phyloP scores from a whole-genome alignment of 148 eudicot species.

The Rhododendron kiyosumense region DNA sequence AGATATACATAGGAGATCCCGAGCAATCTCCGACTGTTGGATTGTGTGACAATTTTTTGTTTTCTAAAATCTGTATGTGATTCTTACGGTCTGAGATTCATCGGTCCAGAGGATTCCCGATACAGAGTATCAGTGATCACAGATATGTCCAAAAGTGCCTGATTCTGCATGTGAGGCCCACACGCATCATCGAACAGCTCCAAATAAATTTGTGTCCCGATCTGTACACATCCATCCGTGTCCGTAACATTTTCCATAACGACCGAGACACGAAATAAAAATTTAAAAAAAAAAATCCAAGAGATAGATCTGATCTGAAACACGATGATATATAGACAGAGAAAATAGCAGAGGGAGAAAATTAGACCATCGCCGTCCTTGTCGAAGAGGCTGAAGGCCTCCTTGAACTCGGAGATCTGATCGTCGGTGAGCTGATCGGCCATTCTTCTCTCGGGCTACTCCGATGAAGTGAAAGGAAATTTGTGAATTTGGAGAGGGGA shows the following conservation, averaged over 20 bases:
- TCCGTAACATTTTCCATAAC: background rate
- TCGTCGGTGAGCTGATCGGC: slow-evolving; percentile 17
- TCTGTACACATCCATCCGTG: background rate
- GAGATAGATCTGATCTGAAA: slow-evolving; percentile 8
- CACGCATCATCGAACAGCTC: background rate
- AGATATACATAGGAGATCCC: too few relatives aligned
- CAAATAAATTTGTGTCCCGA: background rate
- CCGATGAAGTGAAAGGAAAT: background rate
- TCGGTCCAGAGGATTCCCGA: too few relatives aligned
- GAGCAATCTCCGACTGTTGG: too few relatives aligned
- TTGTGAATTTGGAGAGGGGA: background rate
- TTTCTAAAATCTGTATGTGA: too few relatives aligned
- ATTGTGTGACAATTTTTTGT: too few relatives aligned
- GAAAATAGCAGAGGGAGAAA: background rate
- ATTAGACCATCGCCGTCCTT: slow-evolving; percentile 4
- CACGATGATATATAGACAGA: background rate
- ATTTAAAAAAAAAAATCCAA: background rate
- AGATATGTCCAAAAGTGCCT: too few relatives aligned
- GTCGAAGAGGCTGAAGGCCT: slow-evolving; percentile 11
- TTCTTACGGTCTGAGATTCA: too few relatives aligned
- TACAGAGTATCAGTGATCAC: too few relatives aligned
- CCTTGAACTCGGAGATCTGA: slow-evolving; percentile 14
- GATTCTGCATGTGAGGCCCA: background rate
- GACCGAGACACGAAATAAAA: background rate
- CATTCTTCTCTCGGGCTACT: background rate